These are phyloP conservation scores for Alternaria atra DNA, from an alignment of 2,329 filamentous ascomycete species.

Conservation along the genomic window DNA sequence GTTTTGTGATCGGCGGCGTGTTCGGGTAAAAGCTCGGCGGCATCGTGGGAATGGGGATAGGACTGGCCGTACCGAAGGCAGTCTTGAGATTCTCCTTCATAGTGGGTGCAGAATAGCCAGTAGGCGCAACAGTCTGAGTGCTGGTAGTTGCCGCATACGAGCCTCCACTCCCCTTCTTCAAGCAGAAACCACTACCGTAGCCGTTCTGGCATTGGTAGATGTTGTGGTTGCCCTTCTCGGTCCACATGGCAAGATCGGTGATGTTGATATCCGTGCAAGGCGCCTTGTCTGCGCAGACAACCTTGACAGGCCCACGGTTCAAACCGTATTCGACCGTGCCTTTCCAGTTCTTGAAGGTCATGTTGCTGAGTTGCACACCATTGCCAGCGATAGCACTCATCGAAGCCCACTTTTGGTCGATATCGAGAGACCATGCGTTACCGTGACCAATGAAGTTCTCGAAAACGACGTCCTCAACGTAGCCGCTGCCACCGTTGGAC, in stretches of 20 bases:
- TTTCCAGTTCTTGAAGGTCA: conserved; percentile 66
- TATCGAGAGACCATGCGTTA: conserved; percentile 67
- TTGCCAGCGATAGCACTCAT: conserved; percentile 55
- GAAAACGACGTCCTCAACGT: conserved; percentile 60
- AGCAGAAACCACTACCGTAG: conserved; percentile 59
- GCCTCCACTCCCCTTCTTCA: conserved; percentile 46
- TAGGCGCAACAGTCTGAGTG: conserved; percentile 49
- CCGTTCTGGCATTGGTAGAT: conserved; percentile 60
- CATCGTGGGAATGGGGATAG: conserved; percentile 55
- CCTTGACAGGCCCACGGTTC: conserved; percentile 62
- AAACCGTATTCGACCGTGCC: conserved; percentile 62
- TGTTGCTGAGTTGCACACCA: conserved; percentile 63
- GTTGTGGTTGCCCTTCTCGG: conserved; percentile 55
- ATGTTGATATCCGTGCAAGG: conserved; percentile 64
- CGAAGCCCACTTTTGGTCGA: conserved; percentile 64
- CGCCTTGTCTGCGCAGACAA: conserved; percentile 60
- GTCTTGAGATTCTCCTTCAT: conserved; percentile 48
- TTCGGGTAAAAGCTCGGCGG: conserved; percentile 54
- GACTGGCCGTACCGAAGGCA: conserved; percentile 42
- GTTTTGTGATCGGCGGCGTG: conserved; percentile 42
- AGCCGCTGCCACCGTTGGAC: conserved; percentile 65
- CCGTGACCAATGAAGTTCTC: conserved; percentile 69
- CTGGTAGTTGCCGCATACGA: conserved; percentile 47
- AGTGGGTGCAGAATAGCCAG: conserved; percentile 50
- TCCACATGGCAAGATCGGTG: conserved; percentile 63